phyloP scores from a whole-genome alignment of 768 basidiomycete species.

The Naganishia vishniacii region DNA sequence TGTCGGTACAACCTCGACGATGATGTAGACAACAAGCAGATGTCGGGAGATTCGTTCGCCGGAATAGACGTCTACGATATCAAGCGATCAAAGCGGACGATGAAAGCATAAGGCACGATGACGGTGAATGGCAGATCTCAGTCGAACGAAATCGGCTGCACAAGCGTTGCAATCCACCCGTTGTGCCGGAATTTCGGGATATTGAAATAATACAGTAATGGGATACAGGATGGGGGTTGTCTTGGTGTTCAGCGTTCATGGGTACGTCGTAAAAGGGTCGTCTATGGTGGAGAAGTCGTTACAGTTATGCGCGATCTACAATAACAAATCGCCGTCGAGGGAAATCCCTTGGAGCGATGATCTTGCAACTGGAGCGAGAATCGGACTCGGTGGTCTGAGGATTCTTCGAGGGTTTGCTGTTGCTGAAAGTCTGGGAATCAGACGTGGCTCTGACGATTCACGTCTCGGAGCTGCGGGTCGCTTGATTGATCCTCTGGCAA shows the following conservation, averaged over 20 bases:
- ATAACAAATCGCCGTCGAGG: background rate
- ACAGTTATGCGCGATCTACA: too few species aligned
- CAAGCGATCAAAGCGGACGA: too few species aligned
- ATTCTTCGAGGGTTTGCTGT: background rate
- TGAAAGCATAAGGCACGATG: too few species aligned
- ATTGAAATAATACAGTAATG: slow-evolving; percentile 15
- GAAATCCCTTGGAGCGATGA: background rate
- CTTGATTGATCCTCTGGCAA: background rate
- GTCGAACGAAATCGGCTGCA: too few species aligned
- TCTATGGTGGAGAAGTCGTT: background rate
- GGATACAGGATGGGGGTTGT: background rate
- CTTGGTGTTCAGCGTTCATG: background rate
- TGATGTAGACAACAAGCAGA: too few species aligned
- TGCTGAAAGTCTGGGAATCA: background rate
- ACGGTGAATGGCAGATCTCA: too few species aligned
- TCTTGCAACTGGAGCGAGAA: slow-evolving; percentile 12
- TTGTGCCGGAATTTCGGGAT: too few species aligned
- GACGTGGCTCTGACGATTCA: slow-evolving; percentile 8
- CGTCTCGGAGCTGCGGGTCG: background rate
- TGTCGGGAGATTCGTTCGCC: too few species aligned
- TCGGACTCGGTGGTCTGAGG: slow-evolving; percentile 13
- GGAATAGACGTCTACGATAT: too few species aligned
- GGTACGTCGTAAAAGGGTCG: slow-evolving; percentile 4
- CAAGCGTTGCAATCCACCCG: too few species aligned
- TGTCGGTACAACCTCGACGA: too few species aligned